phyloP scores from a whole-genome alignment of 495 filamentous ascomycete species.

The Glonium stellatum region DNA sequence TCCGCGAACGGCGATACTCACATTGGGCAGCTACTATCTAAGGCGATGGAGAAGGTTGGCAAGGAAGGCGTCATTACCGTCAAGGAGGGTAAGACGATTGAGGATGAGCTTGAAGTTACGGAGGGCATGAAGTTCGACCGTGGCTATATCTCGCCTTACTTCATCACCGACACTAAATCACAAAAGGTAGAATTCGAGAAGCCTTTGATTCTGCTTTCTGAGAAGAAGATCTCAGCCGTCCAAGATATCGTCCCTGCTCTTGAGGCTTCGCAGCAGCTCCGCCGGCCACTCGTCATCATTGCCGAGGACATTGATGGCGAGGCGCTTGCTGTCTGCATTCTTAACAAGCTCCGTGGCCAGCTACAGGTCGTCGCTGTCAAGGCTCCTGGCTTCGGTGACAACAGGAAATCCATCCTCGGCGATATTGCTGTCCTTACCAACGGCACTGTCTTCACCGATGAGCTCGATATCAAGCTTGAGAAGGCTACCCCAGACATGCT shows the following conservation, averaged over 20 bases:
- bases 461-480: conserved; percentile 97
- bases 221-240: conserved; percentile 99
- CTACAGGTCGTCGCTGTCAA: conserved; percentile 98
- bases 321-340: conserved; percentile 94
- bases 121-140: conserved; percentile 99
- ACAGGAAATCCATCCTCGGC: conserved; percentile 98
- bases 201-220: conserved; percentile 92
- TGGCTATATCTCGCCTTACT: conserved; percentile 96
- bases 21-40: conserved; percentile 91
- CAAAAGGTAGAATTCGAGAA: conserved; percentile 99
- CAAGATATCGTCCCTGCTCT: conserved; percentile 98
- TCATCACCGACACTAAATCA: conserved; percentile 97
- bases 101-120: conserved; percentile 96
- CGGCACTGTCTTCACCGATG: conserved; percentile 93
- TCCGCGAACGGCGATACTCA: conserved; percentile 94
- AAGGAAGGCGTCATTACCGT: conserved; percentile 99
- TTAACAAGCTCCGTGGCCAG: conserved; percentile 99
- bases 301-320: conserved; percentile 99
- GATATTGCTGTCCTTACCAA: conserved; percentile 94
- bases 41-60: conserved; percentile 98
- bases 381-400: conserved; percentile 98
- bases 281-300: conserved; percentile 94
- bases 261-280: conserved; percentile 89
- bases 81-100: conserved; percentile 98
- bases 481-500: conserved; percentile 94